A percentile compares a stretch with the other conserved stretches of the same genome.
phyloP scores from a whole-genome alignment of 2,329 filamentous ascomycete genomes.

The Colletotrichum sp. region DNA sequence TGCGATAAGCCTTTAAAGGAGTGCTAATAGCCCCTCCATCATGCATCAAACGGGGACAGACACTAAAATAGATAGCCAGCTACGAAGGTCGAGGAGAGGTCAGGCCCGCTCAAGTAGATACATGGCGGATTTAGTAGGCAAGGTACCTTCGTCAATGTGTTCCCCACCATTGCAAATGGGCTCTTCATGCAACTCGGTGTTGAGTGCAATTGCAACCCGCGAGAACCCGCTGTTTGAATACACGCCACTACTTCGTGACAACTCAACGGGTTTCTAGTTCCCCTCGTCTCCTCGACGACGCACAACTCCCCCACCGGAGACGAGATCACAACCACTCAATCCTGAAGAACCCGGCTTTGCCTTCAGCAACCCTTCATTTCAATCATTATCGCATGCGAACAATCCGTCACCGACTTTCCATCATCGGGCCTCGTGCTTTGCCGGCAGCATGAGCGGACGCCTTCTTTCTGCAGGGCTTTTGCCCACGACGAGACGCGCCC shows the following conservation, averaged over 20 bases:
- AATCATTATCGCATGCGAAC: neutral
- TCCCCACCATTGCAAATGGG: constrained; percentile 13
- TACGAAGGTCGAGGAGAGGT: neutral
- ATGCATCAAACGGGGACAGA: neutral
- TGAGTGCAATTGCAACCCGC: neutral
- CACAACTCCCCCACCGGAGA: neutral
- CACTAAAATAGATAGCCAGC: neutral
- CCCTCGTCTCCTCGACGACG: neutral
- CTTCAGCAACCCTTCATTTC: neutral
- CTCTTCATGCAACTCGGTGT: constrained; percentile 10
- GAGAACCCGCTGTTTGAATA: neutral
- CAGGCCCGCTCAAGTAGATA: neutral
- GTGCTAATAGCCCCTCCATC: neutral
- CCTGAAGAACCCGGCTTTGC: neutral
- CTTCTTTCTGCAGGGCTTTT: constrained; percentile 76
- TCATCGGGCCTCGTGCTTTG: constrained; percentile 6
- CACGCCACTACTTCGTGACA: constrained; percentile 9
- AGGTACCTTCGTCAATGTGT: neutral
- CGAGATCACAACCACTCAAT: neutral
- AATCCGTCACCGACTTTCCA: neutral
- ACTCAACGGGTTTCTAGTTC: neutral
- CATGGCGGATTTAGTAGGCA: neutral
- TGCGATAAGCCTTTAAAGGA: neutral
- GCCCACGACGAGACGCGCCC: constrained; percentile 68
- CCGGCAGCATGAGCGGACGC: constrained; percentile 70